Evolutionary conservation across 202 grass and related monocot species (phyloP), one percentile per base, ranked within the genome.

Genomic region (Setaria viridis): DNA sequence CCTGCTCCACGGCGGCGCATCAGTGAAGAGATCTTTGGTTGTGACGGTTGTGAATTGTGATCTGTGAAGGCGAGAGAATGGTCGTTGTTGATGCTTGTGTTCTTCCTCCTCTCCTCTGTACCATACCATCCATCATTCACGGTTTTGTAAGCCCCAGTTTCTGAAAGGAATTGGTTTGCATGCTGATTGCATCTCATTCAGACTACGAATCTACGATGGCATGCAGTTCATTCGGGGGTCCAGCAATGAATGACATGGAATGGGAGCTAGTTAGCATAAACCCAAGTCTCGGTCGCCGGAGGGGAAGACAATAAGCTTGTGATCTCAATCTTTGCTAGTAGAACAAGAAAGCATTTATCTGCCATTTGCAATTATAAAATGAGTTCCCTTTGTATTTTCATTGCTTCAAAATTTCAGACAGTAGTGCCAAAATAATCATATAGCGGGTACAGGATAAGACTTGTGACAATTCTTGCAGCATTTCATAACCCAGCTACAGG

Each of bases 141-240:
- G 63, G 63, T 56, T 85, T 85, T 91, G 63, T 53, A 66, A 0
- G 47, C 51, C 51, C 89, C 80, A 63, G 49, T 62, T 87, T 11
- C 74, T 87, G 42, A 84, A 87, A 90, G 70, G 76, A 84, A 84
- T 84, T 70, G 80, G 75, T 29, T 67, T 62, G 56, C 47, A 17
- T 72, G 2, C 45, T 37, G 3, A 5, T 46, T 57, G 35, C 55
- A 82, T 83, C 59, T 43, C 50, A 62, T 51, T 30, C 25, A 67
- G 4, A 33, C 5, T 58, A 19, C 53, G 6, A 7, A 41, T 41
- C 0, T 47, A 57, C 55, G 16, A 35, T 77, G 54, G 16, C 11
- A 47, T 47, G 12, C 13, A 43, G 4, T 16, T 17, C 45, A 16
- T 7, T 16, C 43, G 13, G 45, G 15, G 29, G 1, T 72, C 70